Evolutionary conservation across 257 asterid species (phyloP).

Genomic region (Solanum virginianum): DNA sequence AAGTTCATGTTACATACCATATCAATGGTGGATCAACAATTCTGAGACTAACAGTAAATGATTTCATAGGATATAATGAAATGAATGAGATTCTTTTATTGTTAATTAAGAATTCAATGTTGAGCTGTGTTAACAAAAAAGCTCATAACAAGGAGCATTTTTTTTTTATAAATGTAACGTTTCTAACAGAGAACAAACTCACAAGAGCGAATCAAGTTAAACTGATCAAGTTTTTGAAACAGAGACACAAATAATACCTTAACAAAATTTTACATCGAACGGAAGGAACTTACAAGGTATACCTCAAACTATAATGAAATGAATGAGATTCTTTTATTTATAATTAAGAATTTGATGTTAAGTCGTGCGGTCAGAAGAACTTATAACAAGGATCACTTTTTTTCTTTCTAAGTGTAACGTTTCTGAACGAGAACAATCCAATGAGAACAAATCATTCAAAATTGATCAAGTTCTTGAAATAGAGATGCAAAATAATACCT

Average conservation of each 20-base stretch:
- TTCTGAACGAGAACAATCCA: accelerated
- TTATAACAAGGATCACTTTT: background rate
- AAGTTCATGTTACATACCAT: background rate
- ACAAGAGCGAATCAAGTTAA: background rate
- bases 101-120: background rate
- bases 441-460: background rate
- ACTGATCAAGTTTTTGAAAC: background rate
- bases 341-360: background rate
- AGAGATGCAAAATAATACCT: background rate
- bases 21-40: background rate
- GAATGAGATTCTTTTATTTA: accelerated
- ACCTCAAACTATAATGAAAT: too few relatives aligned
- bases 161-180: background rate
- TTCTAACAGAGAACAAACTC: accelerated
- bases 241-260: background rate
- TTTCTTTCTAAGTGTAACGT: background rate
- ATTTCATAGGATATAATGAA: background rate
- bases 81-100: background rate
- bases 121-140: background rate
- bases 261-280: background rate
- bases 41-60: background rate
- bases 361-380: background rate
- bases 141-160: background rate
- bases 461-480: background rate
- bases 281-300: too few relatives aligned